Base-by-base conservation (phyloP, 2,329 filamentous ascomycete species). In the Proliferodiscus dingleyae region DNA sequence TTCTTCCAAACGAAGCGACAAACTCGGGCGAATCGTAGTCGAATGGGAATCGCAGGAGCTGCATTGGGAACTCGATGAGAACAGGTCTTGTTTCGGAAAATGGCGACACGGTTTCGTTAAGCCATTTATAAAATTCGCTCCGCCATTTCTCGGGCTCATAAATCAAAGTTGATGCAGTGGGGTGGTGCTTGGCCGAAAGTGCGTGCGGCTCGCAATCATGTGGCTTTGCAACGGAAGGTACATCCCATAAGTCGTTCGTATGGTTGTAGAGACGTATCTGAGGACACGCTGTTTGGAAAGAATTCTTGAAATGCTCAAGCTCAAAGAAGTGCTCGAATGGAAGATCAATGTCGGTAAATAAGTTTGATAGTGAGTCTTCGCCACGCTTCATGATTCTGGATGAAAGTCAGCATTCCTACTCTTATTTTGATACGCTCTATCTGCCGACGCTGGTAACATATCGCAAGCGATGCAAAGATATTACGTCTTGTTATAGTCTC, bases 321-420 rank as follows among this genome's bases (percentile, higher is more conserved):
- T 73, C 68, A 32, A 72, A 72, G 55, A 72, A 70, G 55, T 71
- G 71, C 33, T 54, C 53, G 41, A 73, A 67, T 0, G 61, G 62
- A 15, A 15, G 10, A 19, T 22, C 16, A 8, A 37, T 39, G 6
- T 32, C 32, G 10, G 38, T 39, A 10, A 30, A 26, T 8, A 37
- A 21, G 15, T 46, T 18, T 11, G 32, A 37, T 15, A 37, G 32
- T 4, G 24, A 37, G 34, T 21, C 18, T 6, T 22, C n/a, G 10
- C 34, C 42, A 13, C 34, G 33, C 4, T 28, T 37, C 23, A 39
- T 28, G 18, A 45, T 26, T 28, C 32, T 34, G 19, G 19, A 10
- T n/a, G 5, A 10, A 18, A 8, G 16, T 34, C 3, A 34, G 32
- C 16, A 8, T 34, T 7, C 16, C 10, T 15, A 10, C 2, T 34